Conservation (phyloP, 768 basidiomycete genomes). For the Xerocomellus amylosporus region DNA sequence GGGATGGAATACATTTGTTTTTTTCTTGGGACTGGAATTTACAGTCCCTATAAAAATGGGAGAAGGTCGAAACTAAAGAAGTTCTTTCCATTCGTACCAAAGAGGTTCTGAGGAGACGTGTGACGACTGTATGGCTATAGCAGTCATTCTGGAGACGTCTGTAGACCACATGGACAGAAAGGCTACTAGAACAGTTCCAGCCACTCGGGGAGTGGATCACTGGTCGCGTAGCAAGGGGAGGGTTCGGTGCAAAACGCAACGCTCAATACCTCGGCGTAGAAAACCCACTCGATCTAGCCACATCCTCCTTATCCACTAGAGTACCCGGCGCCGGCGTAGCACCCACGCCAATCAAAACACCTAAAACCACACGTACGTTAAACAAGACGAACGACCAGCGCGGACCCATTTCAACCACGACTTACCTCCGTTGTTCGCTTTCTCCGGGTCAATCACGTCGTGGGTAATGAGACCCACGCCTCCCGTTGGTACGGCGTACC, state of each 20-base stretch:
- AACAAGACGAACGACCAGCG: not conserved
- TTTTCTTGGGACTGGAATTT: conserved; percentile 21
- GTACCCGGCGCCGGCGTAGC: not conserved
- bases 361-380: not conserved
- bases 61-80: conserved; percentile 18
- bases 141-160: too few species aligned
- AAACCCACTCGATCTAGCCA: not conserved
- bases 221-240: not conserved
- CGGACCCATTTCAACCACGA: not conserved
- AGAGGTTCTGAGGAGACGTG: conserved; percentile 10
- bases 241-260: not conserved
- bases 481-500: not conserved
- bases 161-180: too few species aligned
- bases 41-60: conserved; percentile 20
- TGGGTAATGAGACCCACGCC: not conserved
- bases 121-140: conserved; percentile 21
- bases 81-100: conserved; percentile 19
- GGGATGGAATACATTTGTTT: conserved; percentile 20
- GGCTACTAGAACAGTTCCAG: not conserved
- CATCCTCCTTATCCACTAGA: not conserved
- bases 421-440: conserved; percentile 2
- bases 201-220: not conserved
- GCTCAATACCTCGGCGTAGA: not conserved
- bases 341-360: not conserved
- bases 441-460: not conserved